phyloP scores from a whole-genome alignment of 352 stramenopile species.

The Thalassiosira tumida region DNA sequence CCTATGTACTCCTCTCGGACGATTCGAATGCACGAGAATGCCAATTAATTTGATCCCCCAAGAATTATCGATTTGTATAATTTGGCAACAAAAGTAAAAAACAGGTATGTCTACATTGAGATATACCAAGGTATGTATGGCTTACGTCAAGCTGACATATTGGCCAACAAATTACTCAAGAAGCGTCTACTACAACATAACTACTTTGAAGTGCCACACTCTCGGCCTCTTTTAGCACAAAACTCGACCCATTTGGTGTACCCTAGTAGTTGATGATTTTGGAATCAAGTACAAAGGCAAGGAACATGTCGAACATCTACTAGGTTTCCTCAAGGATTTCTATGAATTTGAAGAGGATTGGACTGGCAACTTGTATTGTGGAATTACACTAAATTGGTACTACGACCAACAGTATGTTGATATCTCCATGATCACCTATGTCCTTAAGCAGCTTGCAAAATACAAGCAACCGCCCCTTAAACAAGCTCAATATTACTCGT shows the following conservation, averaged over 20 bases:
- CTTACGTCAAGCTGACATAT: conserved; percentile 61
- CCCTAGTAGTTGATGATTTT: neutral
- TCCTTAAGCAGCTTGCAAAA: neutral
- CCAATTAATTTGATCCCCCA: conserved; percentile 41
- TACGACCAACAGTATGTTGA: neutral
- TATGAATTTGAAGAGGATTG: too few relatives aligned
- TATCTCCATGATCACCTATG: conserved; percentile 11
- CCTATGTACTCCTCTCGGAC: conserved; percentile 56
- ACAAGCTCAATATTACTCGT: conserved; percentile 10
- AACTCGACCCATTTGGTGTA: neutral
- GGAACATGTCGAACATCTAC: neutral
- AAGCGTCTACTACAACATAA: too few relatives aligned
- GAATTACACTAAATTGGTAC: too few relatives aligned
- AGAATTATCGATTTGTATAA: conserved; percentile 72
- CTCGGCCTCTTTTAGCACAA: neutral
- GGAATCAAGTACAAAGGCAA: too few relatives aligned
- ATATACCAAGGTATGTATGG: conserved; percentile 53
- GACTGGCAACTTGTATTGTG: too few relatives aligned
- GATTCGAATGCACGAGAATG: conserved; percentile 79
- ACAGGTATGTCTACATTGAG: conserved; percentile 52
- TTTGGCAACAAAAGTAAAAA: conserved; percentile 26
- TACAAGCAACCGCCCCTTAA: neutral
- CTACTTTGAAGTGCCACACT: too few relatives aligned
- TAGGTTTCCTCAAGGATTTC: too few relatives aligned
- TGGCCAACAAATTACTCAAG: conserved; percentile 26